A percentile compares a stretch with the other conserved stretches of the same genome.
Evolutionary conservation across 2,329 filamentous ascomycete species (phyloP).

Genomic region (Diaporthe vexans): DNA sequence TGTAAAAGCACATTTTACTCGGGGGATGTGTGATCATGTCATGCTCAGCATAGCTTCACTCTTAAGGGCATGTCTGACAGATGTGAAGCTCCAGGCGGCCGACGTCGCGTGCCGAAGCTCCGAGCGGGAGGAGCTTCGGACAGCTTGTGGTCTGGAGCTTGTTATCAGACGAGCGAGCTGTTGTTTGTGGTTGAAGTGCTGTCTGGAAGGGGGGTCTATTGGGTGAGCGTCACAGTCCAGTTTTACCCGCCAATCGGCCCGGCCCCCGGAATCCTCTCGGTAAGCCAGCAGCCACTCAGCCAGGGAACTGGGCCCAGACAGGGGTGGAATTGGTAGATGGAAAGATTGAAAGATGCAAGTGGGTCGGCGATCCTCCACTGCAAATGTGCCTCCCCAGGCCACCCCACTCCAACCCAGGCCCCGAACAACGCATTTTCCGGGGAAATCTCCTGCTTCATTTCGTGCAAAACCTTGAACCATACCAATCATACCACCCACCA

Average conservation of each 20-base stretch:
- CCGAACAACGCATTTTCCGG: constrained; percentile 19
- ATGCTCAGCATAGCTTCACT: neutral
- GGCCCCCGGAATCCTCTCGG: neutral
- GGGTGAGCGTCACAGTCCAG: neutral
- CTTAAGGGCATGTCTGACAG: no score
- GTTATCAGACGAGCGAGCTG: no score
- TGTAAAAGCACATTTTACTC: neutral
- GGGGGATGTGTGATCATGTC: neutral
- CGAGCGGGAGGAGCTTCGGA: neutral
- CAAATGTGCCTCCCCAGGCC: neutral
- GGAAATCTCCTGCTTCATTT: constrained; percentile 29
- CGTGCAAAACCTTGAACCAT: constrained; percentile 19
- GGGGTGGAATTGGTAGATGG: neutral
- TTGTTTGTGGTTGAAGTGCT: no score
- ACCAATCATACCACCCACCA: neutral
- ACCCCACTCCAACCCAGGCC: constrained; percentile 2
- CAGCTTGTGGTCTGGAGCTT: no score
- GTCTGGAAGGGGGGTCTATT: no score
- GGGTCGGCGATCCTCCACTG: constrained; percentile 10
- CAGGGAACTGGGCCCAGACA: neutral
- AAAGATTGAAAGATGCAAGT: neutral
- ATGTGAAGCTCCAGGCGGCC: no score
- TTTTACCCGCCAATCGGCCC: constrained; percentile 23
- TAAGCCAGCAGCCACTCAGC: neutral
- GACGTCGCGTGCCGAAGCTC: no score